phyloP scores from a whole-genome alignment of 2,329 filamentous ascomycete species.

The Verticillium nubilum region DNA sequence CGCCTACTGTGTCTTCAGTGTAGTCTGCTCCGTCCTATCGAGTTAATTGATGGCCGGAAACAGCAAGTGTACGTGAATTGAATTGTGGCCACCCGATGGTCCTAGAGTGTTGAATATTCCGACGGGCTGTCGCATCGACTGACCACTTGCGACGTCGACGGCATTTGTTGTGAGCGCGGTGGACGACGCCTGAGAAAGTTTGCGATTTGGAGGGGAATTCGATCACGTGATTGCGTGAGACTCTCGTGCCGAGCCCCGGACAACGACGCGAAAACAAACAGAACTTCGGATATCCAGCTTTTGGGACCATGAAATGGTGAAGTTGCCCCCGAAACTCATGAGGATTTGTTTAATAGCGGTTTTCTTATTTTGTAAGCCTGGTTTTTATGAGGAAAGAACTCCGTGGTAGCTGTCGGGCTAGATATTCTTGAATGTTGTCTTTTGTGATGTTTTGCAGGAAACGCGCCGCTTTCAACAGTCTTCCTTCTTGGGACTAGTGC shows the following conservation, averaged over 20 bases:
- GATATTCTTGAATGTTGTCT: not conserved
- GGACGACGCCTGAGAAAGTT: not conserved
- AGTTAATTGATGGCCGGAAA: not conserved
- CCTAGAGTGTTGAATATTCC: no score
- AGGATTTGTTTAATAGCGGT: no score
- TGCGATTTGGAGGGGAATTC: not conserved
- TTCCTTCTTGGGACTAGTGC: conserved; percentile 3
- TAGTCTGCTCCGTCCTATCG: not conserved
- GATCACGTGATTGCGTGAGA: conserved; percentile 4
- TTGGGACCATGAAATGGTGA: not conserved
- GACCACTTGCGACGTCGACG: not conserved
- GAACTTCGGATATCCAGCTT: not conserved
- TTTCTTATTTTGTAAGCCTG: no score
- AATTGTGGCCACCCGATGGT: no score
- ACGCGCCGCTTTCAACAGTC: conserved; percentile 6
- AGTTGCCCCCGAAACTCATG: no score
- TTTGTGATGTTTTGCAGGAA: not conserved
- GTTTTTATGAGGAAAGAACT: not conserved
- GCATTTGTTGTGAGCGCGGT: not conserved
- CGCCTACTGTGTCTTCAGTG: not conserved
- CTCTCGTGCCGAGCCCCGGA: not conserved
- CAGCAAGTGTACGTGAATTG: not conserved
- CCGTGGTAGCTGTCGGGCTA: not conserved
- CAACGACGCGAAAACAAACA: not conserved
- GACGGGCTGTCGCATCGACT: no score